Conservation (phyloP, 495 filamentous ascomycete genomes). For the Neurospora intermedia region DNA sequence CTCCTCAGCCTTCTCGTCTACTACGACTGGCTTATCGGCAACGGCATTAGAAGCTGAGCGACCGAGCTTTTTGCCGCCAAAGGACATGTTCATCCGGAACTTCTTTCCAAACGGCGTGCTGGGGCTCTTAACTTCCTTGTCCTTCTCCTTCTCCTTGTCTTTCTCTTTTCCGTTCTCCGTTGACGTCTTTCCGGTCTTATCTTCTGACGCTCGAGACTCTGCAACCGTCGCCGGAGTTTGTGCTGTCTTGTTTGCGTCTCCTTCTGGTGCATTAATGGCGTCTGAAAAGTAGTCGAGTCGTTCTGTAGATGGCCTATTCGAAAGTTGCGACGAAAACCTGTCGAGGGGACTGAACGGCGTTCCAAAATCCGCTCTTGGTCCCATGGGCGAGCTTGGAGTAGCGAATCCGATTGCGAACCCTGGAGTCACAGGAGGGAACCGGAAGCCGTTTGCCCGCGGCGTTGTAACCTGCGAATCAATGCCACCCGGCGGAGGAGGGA, state of each 20-base stretch:
- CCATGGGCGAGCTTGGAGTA: conserved; percentile 45
- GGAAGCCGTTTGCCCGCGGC: conserved; percentile 51
- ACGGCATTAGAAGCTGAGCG: conserved; percentile 59
- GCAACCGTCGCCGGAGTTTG: conserved; percentile 20
- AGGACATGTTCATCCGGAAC: conserved; percentile 74
- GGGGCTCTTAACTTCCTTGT: conserved; percentile 61
- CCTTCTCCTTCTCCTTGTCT: conserved; percentile 48
- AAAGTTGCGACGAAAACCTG: conserved; percentile 20
- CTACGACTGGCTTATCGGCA: conserved; percentile 56
- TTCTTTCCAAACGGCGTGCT: conserved; percentile 72
- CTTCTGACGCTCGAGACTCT: conserved; percentile 17
- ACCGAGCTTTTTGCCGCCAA: conserved; percentile 69
- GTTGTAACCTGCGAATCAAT: conserved; percentile 40
- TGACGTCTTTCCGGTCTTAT: conserved; percentile 19
- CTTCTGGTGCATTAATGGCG: conserved; percentile 30
- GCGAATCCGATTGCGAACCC: conserved; percentile 69
- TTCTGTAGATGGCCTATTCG: conserved; percentile 29
- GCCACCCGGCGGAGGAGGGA: conserved; percentile 47
- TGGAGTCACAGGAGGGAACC: conserved; percentile 50
- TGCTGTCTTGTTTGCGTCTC: conserved; percentile 15
- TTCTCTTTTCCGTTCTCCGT: conserved; percentile 31
- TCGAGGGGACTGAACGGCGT: conserved; percentile 30
- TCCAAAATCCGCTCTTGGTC: conserved; percentile 28
- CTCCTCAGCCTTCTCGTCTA: conserved; percentile 62
- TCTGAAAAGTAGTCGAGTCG: conserved; percentile 37